Evolutionary conservation across 805 yeast genomes (phyloP), one percentile per base, ranked within the genome.

Genomic region (Cyberlindnera misumaiensis): DNA sequence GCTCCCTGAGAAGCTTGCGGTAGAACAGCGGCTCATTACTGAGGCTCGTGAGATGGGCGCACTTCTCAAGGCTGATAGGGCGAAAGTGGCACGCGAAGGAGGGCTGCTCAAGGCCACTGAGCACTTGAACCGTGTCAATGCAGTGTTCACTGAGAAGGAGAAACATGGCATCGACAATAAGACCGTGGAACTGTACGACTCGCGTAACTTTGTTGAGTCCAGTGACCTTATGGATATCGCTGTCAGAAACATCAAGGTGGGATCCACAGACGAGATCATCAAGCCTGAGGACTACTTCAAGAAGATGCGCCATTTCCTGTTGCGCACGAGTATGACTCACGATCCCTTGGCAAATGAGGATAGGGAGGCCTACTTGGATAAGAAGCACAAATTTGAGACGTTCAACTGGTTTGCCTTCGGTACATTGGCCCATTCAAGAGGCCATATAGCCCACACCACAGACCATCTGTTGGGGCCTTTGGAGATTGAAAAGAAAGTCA

Each of bases 401-500:
- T 68, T 67, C 45, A 70, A 81, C 52, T 82, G 89, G 86, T 56
- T 72, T 28, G 63, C 65, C 36, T 53, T 81, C 17, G 89, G 88
- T 0, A 56, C 72, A 2, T 52, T 77, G 24, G 74, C 67, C 46
- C 60, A 69, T 43, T 57, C 65, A 43, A 52, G 69, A 26, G 72
- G 81, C 40, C 53, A 53, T 4, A 66, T 69, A 35, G 68, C 83
- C 0, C 58, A 68, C 0, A 69, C 75, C 0, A 61, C 68, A 15
- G 83, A 80, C 45, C 84, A 81, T 52, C 58, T 86, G 43, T 62
- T 78, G 38, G 95, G 94, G 0, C 88, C 94, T 0, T 60, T 85
- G 30, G 76, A 73, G 13, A 64, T 80, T 3, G 81, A 80, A 45
- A 71, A 73, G 44, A 75, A 70, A 48, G 60, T 54, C 0, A 59